Conservation (phyloP, 2,329 filamentous ascomycete species). For the Xylariales sp. region DNA sequence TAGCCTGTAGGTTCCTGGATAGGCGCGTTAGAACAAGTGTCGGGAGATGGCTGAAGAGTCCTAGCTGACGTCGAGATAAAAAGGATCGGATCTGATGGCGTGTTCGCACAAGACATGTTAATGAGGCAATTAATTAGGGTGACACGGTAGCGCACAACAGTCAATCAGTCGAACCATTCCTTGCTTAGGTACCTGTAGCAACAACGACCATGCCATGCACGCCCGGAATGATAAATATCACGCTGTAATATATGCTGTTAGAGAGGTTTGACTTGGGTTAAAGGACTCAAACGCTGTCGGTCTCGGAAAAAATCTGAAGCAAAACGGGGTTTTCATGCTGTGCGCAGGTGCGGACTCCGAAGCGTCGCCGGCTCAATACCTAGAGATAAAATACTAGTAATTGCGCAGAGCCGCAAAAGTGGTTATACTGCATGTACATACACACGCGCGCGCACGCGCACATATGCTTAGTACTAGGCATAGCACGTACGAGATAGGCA, state of each 20-base stretch:
- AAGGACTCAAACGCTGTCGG: conserved; percentile 41
- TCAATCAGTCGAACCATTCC: not conserved
- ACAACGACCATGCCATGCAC: not conserved
- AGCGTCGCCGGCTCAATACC: conserved; percentile 10
- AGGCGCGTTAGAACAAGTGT: not conserved
- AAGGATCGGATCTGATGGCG: not conserved
- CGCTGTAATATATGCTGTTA: conserved; percentile 1
- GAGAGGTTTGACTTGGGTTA: not conserved
- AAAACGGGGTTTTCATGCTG: conserved; percentile 23
- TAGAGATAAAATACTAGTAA: conserved; percentile 7
- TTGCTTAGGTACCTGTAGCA: not conserved
- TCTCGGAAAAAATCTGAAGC: conserved; percentile 41
- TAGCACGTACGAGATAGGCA: not conserved
- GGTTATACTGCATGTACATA: not conserved
- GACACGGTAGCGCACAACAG: not conserved
- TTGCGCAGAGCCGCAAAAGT: conserved; percentile 31
- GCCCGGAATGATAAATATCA: conserved; percentile 1
- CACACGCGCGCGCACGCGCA: not conserved
- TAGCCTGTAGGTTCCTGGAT: too few relatives aligned
- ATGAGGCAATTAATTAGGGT: not conserved
- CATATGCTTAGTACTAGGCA: not conserved
- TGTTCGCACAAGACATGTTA: not conserved
- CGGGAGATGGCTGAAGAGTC: not conserved
- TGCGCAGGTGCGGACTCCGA: conserved; percentile 19
- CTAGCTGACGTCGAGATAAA: not conserved